Percentiles rank a stretch among this genome's conserved stretches.
phyloP scores from a whole-genome alignment of 1,284 basidiomycete species.

The Testicularia cyperi region DNA sequence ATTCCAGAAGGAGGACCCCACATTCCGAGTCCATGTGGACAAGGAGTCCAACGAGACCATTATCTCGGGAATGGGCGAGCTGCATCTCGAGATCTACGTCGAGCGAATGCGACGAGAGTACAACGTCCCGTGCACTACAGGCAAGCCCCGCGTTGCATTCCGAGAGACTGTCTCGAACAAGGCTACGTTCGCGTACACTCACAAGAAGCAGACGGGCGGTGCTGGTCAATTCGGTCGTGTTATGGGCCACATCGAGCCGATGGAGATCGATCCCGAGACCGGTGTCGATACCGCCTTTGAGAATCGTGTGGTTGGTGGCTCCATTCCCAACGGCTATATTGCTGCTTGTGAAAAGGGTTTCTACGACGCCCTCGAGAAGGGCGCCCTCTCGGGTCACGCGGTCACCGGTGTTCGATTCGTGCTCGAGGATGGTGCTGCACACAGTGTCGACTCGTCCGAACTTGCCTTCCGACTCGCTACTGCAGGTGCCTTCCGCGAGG shows the following conservation, averaged over 20 bases:
- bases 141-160: conserved; percentile 95
- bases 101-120: conserved; percentile 99
- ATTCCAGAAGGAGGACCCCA: conserved; percentile 99
- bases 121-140: conserved; percentile 87
- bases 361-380: conserved; percentile 89
- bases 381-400: conserved; percentile 82
- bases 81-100: conserved; percentile 98
- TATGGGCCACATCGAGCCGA: conserved; percentile 84
- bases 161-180: conserved; percentile 86
- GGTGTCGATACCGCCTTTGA: conserved; percentile 86
- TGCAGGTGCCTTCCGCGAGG: conserved; percentile 89
- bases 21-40: conserved; percentile 96
- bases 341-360: conserved; percentile 97
- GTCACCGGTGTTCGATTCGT: conserved; percentile 86
- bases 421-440: conserved; percentile 86
- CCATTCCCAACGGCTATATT: conserved; percentile 86
- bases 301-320: conserved; percentile 86
- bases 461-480: conserved; percentile 89
- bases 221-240: conserved; percentile 95
- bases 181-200: conserved; percentile 84
- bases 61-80: conserved; percentile 98
- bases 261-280: conserved; percentile 76
- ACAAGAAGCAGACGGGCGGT: conserved; percentile 98
- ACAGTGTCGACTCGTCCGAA: conserved; percentile 96
- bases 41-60: conserved; percentile 97